Percentiles rank a stretch among this genome's conserved stretches.
These are phyloP conservation scores for Piper betle DNA, from an alignment of 164 flowering plant genomes.

Conservation along the genomic window DNA sequence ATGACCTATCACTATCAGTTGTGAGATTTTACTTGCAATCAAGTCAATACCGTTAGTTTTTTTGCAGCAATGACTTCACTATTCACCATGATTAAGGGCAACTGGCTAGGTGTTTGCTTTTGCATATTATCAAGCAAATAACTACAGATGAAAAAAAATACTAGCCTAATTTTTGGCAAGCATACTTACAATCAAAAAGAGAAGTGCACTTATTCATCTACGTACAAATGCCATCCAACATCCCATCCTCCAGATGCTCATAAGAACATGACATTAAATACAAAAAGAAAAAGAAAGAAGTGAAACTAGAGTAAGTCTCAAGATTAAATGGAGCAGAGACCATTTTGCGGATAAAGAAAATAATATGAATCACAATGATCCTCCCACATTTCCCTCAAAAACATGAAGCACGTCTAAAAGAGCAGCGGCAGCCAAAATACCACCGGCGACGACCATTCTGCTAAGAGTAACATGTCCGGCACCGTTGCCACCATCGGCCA, in stretches of 20 bases:
- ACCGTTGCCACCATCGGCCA: not conserved
- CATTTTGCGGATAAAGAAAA: not conserved
- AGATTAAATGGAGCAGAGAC: not conserved
- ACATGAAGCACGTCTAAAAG: not conserved
- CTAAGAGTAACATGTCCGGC: not conserved
- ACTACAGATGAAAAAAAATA: not conserved
- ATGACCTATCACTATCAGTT: no score
- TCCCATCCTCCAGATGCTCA: not conserved
- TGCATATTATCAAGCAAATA: not conserved
- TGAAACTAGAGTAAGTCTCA: not conserved
- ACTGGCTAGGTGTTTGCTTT: no score
- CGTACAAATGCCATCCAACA: not conserved
- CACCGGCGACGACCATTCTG: constrained; percentile 1
- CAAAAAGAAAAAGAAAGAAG: not conserved
- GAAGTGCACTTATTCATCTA: not conserved
- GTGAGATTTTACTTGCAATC: no score
- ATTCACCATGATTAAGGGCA: no score
- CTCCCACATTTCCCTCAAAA: not conserved
- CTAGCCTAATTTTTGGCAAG: not conserved
- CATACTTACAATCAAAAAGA: not conserved
- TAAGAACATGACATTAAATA: not conserved
- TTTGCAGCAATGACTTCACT: no score
- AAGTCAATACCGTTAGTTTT: no score
- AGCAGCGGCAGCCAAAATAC: constrained; percentile 2
- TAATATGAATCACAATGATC: not conserved